Conservation (phyloP, 306 rosid species). For the Casuarina glauca region DNA sequence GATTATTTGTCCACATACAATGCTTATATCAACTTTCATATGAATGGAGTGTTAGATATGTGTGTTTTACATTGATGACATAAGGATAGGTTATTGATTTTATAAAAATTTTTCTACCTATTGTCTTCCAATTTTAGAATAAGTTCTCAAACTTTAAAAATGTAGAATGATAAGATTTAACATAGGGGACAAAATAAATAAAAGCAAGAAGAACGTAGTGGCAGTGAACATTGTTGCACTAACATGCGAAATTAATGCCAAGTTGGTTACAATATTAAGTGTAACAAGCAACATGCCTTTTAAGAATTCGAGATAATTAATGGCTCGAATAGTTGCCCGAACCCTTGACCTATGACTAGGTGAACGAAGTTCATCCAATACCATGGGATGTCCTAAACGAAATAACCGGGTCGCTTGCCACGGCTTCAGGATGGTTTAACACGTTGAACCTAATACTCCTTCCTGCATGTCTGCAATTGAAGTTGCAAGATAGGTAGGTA, state of each 20-base stretch:
- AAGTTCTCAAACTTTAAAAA: too few relatives aligned
- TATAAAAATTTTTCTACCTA: too few relatives aligned
- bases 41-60: too few relatives aligned
- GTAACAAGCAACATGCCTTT: constrained; percentile 48
- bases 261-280: constrained; percentile 60
- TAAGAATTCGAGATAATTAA: constrained; percentile 71
- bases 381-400: constrained; percentile 85
- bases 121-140: too few relatives aligned
- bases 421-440: constrained; percentile 64
- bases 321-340: constrained; percentile 91
- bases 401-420: constrained; percentile 52
- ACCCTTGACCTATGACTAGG: constrained; percentile 59
- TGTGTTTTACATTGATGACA: too few relatives aligned
- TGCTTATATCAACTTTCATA: too few relatives aligned
- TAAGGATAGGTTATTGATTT: too few relatives aligned
- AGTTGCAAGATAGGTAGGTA: constrained; percentile 85
- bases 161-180: too few relatives aligned
- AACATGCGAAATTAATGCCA: constrained; percentile 69
- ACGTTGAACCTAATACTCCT: constrained; percentile 57
- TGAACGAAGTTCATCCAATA: constrained; percentile 74
- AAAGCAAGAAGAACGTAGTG: too few relatives aligned
- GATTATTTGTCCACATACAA: too few relatives aligned
- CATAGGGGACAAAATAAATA: too few relatives aligned
- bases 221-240: not conserved
- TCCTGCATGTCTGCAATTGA: constrained; percentile 81